These are phyloP conservation scores for Neurospora terricola DNA, from an alignment of 495 filamentous ascomycete genomes.

Conservation along the genomic window DNA sequence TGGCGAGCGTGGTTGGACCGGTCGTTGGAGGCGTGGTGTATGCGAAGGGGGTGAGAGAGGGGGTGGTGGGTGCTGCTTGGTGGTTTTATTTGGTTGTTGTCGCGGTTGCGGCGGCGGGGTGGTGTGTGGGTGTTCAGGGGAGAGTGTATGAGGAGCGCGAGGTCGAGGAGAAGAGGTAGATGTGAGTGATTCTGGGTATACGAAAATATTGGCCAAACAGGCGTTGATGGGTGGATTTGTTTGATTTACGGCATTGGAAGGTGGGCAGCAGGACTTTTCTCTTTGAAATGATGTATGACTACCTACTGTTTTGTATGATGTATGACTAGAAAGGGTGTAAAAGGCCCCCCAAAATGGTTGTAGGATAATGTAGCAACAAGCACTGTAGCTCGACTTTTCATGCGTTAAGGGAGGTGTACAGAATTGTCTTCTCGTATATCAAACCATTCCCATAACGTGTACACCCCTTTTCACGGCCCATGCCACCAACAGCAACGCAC, in stretches of 20 bases:
- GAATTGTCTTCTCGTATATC: neutral
- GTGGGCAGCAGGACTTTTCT: too few species aligned
- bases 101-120: conserved; percentile 9
- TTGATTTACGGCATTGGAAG: too few species aligned
- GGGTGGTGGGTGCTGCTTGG: conserved; percentile 60
- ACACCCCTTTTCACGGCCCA: too few species aligned
- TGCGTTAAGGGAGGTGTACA: neutral
- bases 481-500: neutral
- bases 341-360: neutral
- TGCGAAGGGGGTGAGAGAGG: conserved; percentile 52
- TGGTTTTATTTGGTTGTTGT: conserved; percentile 44
- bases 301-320: neutral
- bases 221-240: neutral
- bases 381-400: neutral
- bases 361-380: neutral
- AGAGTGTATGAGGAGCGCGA: neutral
- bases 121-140: conserved; percentile 5
- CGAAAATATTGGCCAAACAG: neutral
- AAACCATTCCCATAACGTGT: too few species aligned
- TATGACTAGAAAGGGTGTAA: too few species aligned
- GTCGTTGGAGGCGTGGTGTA: conserved; percentile 54
- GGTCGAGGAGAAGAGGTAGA: neutral
- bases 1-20: conserved; percentile 56
- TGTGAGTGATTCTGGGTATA: neutral
- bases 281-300: neutral